Evolutionary conservation across 257 asterid genomes (phyloP).

Genomic region (Scutellaria minor): DNA sequence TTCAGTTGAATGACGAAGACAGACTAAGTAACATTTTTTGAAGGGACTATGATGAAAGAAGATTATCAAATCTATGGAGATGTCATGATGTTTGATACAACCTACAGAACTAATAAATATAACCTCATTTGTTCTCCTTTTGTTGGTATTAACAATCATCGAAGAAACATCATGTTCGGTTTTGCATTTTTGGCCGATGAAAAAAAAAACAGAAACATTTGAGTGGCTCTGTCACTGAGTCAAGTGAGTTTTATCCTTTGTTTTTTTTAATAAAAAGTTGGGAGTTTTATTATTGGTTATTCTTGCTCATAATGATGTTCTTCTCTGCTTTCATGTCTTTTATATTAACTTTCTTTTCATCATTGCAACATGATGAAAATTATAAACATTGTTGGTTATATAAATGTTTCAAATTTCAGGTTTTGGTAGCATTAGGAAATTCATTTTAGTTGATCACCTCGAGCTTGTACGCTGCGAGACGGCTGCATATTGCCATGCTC

Average conservation of each 20-base stretch:
- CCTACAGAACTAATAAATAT: no score
- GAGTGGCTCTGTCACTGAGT: constrained; percentile 56
- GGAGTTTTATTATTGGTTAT: constrained; percentile 7
- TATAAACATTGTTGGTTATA: constrained; percentile 22
- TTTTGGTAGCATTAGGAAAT: constrained; percentile 68
- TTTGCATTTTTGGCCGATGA: no score
- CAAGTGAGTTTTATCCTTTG: constrained; percentile 54
- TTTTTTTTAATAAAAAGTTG: not conserved
- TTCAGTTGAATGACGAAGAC: no score
- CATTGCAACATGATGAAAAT: constrained; percentile 26
- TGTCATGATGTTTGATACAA: no score
- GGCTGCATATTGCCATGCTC: constrained; percentile 80
- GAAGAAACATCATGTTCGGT: no score
- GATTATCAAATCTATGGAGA: no score
- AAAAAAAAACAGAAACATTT: no score
- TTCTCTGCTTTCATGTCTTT: constrained; percentile 15
- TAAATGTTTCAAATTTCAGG: constrained; percentile 52
- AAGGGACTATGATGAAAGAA: no score
- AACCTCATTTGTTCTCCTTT: no score
- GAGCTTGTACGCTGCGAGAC: constrained; percentile 88
- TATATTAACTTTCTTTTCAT: not conserved
- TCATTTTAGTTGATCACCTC: constrained; percentile 94
- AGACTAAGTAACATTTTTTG: no score
- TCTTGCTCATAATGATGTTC: constrained; percentile 6
- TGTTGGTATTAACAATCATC: no score